phyloP scores from a whole-genome alignment of 2,329 filamentous ascomycete genomes.

The Coleophoma eucalyptorum region DNA sequence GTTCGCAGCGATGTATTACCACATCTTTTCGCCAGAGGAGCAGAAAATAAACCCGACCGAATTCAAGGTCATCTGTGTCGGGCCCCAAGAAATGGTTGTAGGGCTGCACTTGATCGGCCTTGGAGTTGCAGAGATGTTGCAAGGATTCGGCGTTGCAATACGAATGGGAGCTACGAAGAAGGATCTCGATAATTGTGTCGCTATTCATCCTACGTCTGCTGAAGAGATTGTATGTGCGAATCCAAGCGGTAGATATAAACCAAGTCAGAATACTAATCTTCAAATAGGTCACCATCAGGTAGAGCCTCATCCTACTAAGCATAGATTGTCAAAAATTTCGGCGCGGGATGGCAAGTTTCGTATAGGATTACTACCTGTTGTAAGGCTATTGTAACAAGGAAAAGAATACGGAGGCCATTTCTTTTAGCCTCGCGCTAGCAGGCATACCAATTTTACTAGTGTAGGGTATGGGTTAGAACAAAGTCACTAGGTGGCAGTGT shows the following conservation, averaged over 20 bases:
- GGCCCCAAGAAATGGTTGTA: conserved; percentile 44
- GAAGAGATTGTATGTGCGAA: conserved; percentile 60
- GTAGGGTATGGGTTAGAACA: too few species aligned
- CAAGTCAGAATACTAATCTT: too few species aligned
- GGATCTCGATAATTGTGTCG: conserved; percentile 71
- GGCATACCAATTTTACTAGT: too few species aligned
- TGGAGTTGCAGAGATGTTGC: conserved; percentile 64
- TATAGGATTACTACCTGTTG: too few species aligned
- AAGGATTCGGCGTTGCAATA: conserved; percentile 72
- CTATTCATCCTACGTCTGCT: conserved; percentile 73
- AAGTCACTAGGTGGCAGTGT: too few species aligned
- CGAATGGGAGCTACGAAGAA: conserved; percentile 80
- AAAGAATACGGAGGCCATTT: too few species aligned
- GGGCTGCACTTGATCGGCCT: conserved; percentile 45
- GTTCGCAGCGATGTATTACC: conserved; percentile 45
- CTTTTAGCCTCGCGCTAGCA: too few species aligned
- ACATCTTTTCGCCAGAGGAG: conserved; percentile 40
- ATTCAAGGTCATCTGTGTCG: conserved; percentile 45
- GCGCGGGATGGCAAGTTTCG: too few species aligned
- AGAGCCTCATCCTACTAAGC: too few species aligned
- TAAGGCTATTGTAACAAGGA: too few species aligned
- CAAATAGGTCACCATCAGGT: too few species aligned
- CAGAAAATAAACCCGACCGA: conserved; percentile 43
- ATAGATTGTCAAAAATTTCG: too few species aligned
- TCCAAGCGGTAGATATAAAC: conserved; percentile 3